Evolutionary conservation across 768 basidiomycete genomes (phyloP).

Genomic region (Phlebiopsis gigantea): DNA sequence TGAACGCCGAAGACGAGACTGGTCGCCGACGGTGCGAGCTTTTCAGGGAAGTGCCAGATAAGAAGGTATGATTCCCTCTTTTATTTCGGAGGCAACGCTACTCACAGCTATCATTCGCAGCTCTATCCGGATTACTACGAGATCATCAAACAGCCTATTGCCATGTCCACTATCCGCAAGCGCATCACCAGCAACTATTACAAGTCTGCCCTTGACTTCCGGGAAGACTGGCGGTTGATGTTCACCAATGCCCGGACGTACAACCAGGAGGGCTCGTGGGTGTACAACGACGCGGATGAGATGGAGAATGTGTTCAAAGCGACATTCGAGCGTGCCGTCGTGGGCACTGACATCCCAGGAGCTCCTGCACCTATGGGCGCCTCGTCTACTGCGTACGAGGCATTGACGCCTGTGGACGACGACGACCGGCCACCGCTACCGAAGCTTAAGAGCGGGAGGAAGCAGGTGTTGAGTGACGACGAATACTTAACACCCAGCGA

Average conservation of each 20-base stretch:
- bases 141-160: conserved; percentile 83
- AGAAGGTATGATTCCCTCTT: conserved; percentile 51
- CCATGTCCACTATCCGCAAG: conserved; percentile 81
- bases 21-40: conserved; percentile 82
- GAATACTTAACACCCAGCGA: conserved; percentile 66
- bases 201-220: conserved; percentile 68
- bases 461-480: conserved; percentile 71
- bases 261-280: conserved; percentile 94
- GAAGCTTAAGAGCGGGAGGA: conserved; percentile 57
- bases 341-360: conserved; percentile 71
- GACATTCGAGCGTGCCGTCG: conserved; percentile 58
- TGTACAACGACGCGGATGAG: conserved; percentile 89
- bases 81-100: background rate
- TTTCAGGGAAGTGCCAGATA: conserved; percentile 84
- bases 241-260: conserved; percentile 91
- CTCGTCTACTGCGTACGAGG: conserved; percentile 46
- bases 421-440: conserved; percentile 57
- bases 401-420: conserved; percentile 78
- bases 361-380: conserved; percentile 42
- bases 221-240: conserved; percentile 73
- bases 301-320: conserved; percentile 87
- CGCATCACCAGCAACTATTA: conserved; percentile 60
- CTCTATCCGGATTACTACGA: conserved; percentile 92
- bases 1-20: conserved; percentile 53
- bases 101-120: conserved; percentile 30